Conservation (phyloP, 225 moss, liverwort and hornwort genomes). For the Polytrichum commune region DNA sequence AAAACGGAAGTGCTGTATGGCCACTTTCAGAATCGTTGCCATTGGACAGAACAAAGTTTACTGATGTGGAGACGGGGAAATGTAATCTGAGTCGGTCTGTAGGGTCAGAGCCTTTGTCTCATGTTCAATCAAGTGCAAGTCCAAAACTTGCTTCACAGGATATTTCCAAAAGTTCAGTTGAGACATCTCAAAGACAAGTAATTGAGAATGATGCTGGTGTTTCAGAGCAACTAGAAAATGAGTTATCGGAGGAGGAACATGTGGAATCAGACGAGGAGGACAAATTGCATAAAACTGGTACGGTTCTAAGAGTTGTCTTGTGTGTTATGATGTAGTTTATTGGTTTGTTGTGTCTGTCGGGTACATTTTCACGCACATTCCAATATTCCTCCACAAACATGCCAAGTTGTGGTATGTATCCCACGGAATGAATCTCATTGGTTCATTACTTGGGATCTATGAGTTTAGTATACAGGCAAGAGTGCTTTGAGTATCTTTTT, state of each 20-base stretch:
- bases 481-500: too few relatives aligned
- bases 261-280: constrained; percentile 5
- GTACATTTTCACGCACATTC: not conserved
- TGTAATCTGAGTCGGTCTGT: constrained; percentile 13
- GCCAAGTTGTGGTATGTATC: too few relatives aligned
- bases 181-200: not conserved
- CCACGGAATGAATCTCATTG: too few relatives aligned
- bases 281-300: constrained; percentile 6
- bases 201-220: not conserved
- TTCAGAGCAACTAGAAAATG: constrained; percentile 9
- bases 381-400: too few relatives aligned
- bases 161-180: not conserved
- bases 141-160: not conserved
- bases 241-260: constrained; percentile 6
- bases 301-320: not conserved
- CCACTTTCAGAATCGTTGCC: constrained; percentile 16
- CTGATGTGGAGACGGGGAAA: not conserved
- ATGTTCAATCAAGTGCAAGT: not conserved
- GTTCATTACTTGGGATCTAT: too few relatives aligned
- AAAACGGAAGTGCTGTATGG: constrained; percentile 1
- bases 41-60: not conserved
- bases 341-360: not conserved
- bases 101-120: constrained; percentile 15
- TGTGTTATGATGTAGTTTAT: not conserved
- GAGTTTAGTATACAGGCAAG: too few relatives aligned